Conservation (phyloP, 805 yeast genomes). For the Cyberlindnera samutprakarnensis region DNA sequence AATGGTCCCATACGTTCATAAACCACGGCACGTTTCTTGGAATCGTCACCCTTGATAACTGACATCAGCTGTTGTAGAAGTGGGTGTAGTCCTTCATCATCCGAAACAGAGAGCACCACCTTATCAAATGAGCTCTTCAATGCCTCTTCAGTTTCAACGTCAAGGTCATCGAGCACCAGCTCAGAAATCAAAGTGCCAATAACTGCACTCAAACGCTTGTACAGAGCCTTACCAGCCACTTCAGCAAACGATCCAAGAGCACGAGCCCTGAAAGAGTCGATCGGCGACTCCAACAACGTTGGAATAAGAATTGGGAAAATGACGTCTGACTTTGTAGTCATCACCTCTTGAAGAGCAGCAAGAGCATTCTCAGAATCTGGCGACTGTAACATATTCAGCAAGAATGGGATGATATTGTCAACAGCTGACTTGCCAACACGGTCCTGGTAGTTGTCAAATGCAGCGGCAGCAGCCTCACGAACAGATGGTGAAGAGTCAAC, state of each 20-base stretch:
- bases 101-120: constrained; percentile 65
- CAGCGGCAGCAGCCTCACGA: constrained; percentile 85
- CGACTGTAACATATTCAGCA: constrained; percentile 60
- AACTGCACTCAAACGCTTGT: constrained; percentile 63
- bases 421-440: constrained; percentile 78
- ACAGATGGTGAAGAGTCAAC: constrained; percentile 68
- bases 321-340: constrained; percentile 83
- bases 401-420: constrained; percentile 81
- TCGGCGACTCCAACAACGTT: constrained; percentile 71
- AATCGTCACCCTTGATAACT: constrained; percentile 70
- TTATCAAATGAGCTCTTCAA: constrained; percentile 53
- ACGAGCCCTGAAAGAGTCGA: constrained; percentile 76
- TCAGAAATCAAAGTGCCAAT: constrained; percentile 68
- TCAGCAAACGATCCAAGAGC: constrained; percentile 83
- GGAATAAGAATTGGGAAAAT: constrained; percentile 94
- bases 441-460: constrained; percentile 83
- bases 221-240: constrained; percentile 81
- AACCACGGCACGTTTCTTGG: constrained; percentile 52
- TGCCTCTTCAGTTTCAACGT: constrained; percentile 30
- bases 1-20: constrained; percentile 64
- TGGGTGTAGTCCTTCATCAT: constrained; percentile 76
- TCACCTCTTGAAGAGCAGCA: constrained; percentile 82
- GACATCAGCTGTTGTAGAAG: constrained; percentile 73
- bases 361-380: constrained; percentile 68
- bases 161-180: constrained; percentile 32